Percentiles rank a stretch among this genome's conserved stretches.
These are phyloP conservation scores for Lentinula sp. DNA, from an alignment of 768 basidiomycete genomes.

Conservation along the genomic window DNA sequence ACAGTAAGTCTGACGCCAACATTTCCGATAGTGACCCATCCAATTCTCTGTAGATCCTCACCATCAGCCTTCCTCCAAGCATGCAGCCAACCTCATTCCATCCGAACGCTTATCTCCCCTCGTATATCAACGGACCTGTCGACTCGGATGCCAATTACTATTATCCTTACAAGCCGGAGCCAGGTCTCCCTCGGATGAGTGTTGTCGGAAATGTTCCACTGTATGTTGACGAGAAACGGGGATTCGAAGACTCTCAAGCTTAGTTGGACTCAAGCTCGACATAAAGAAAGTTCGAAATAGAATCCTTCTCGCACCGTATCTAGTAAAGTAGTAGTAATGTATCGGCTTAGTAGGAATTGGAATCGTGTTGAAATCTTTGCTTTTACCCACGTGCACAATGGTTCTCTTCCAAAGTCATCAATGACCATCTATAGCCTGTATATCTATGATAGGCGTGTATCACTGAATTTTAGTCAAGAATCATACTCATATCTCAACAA, in stretches of 20 bases:
- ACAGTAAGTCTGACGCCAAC: slow-evolving; percentile 22
- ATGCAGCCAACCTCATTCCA: slow-evolving; percentile 29
- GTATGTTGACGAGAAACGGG: slow-evolving; percentile 29
- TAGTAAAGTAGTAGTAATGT: background rate
- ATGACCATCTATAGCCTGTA: slow-evolving; percentile 94
- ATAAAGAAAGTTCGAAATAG: background rate
- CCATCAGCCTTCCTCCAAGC: slow-evolving; percentile 24
- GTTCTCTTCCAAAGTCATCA: slow-evolving; percentile 2
- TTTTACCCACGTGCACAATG: background rate
- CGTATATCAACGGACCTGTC: slow-evolving; percentile 32
- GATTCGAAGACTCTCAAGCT: slow-evolving; percentile 6
- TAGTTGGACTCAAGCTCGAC: background rate
- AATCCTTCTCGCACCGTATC: background rate
- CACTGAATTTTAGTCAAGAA: background rate
- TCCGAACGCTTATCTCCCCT: slow-evolving; percentile 34
- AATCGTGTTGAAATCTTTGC: too few species aligned
- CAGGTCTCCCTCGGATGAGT: slow-evolving; percentile 23
- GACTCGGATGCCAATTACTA: slow-evolving; percentile 26
- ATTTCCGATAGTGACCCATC: background rate
- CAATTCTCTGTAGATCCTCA: slow-evolving; percentile 23
- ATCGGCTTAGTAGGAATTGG: too few species aligned
- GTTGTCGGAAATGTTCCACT: slow-evolving; percentile 34
- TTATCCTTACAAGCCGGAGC: slow-evolving; percentile 17
- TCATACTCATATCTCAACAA: slow-evolving; percentile 1
- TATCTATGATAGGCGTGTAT: slow-evolving; percentile 79